Evolutionary conservation across 129 eudicot species (phyloP).

Genomic region (carrot (Daucus carota)): DH1_v3.0 NC_030382.2:52881501-52882000

Average conservation of each 20-base stretch:
- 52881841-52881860: constrained; percentile 91
- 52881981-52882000: neutral
- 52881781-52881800: constrained; percentile 93
- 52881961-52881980: neutral
- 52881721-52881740: constrained; percentile 91
- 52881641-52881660: constrained; percentile 85
- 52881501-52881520: constrained; percentile 87
- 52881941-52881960: neutral
- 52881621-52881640: constrained; percentile 92
- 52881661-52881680: constrained; percentile 93
- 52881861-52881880: constrained; percentile 92
- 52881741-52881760: constrained; percentile 80
- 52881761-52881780: constrained; percentile 71
- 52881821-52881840: constrained; percentile 98
- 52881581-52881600: constrained; percentile 89
- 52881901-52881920: constrained; percentile 80
- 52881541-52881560: constrained; percentile 89
- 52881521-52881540: constrained; percentile 91
- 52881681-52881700: constrained; percentile 94
- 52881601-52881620: constrained; percentile 88
- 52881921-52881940: neutral
- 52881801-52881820: constrained; percentile 95
- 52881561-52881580: constrained; percentile 89
- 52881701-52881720: constrained; percentile 96
- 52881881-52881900: constrained; percentile 82